Evolutionary conservation across 129 eudicot species (phyloP), one percentile per base, ranked within the genome.

Genomic region (Sambucus nigra): DNA sequence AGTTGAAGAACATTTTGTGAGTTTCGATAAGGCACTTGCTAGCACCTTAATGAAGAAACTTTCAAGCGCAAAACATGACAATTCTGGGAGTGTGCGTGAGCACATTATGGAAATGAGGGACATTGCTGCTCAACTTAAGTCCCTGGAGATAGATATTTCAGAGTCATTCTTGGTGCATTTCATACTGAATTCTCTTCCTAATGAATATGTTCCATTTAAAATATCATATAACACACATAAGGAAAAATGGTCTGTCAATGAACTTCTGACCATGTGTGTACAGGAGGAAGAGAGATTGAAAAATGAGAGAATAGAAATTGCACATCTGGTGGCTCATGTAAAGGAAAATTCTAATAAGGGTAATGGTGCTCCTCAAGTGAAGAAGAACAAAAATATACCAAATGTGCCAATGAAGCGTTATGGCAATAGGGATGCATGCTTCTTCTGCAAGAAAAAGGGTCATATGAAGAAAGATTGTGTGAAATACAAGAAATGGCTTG

Each of bases 21-120:
- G 24, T 16, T 14, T 1, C 18, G 6, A 47, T 6, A 16, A 47
- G 25, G 25, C 25, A 6, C n/a, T 47, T 2, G 52, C 52, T 24
- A 17, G 24, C 52, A 47, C 52, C 7, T 24, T 47, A 47, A 47
- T 47, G 52, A 47, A 18, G n/a, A 47, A 7, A 21, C 7, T 47
- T 18, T 47, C 24, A 18, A 1, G 52, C 23, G 18, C 4, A 21
- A 47, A 18, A n/a, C 25, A 17, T 18, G 52, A 47, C 24, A 47
- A 47, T 47, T 47, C 52, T n/a, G 18, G 18, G 18, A n/a, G 23
- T 14, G 52, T 47, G 52, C 25, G 1, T 47, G 52, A 47, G 52
- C 52, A 47, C 24, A 47, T 47, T 2, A 47, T 47, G 25, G 1
- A 19, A 4, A 16, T 47, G 52, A 47, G 52, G 25, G 7, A 47